These are phyloP conservation scores for Verticillium zaregamsianum DNA, from an alignment of 2,329 filamentous ascomycete genomes.

Conservation along the genomic window DNA sequence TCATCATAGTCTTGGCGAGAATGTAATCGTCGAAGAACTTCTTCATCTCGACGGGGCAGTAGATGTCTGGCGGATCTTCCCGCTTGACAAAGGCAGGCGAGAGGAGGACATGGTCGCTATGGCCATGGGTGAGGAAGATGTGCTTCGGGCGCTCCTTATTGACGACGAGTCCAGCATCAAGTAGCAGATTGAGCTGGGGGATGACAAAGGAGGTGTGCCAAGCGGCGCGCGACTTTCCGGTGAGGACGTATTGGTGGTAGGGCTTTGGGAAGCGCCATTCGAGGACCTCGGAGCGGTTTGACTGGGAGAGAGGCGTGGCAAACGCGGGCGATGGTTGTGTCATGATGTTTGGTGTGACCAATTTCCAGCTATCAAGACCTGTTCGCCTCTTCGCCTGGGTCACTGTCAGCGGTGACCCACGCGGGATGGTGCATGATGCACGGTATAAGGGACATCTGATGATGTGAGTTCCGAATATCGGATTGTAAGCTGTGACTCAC, in stretches of 20 bases:
- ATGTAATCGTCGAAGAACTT: slow-evolving; percentile 34
- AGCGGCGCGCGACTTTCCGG: slow-evolving; percentile 42
- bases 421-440: not conserved
- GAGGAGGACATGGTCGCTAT: slow-evolving; percentile 41
- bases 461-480: not conserved
- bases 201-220: slow-evolving; percentile 50
- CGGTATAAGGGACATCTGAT: not conserved
- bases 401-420: not conserved
- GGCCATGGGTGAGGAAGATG: slow-evolving; percentile 46
- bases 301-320: slow-evolving; percentile 39
- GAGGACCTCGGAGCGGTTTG: slow-evolving; percentile 36
- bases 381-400: not conserved
- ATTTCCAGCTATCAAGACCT: no score
- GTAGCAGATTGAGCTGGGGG: slow-evolving; percentile 43
- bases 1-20: slow-evolving; percentile 35
- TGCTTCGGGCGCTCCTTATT: slow-evolving; percentile 42
- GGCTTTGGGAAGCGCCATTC: slow-evolving; percentile 42
- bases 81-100: slow-evolving; percentile 37
- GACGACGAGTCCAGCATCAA: slow-evolving; percentile 43
- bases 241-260: slow-evolving; percentile 35
- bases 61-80: slow-evolving; percentile 41
- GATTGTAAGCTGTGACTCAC: no score
- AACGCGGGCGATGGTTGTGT: slow-evolving; percentile 21
- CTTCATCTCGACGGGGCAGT: slow-evolving; percentile 36
- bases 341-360: not conserved